Conservation (phyloP, 23 red algal genomes). For the Gracilaria gracilis region DNA sequence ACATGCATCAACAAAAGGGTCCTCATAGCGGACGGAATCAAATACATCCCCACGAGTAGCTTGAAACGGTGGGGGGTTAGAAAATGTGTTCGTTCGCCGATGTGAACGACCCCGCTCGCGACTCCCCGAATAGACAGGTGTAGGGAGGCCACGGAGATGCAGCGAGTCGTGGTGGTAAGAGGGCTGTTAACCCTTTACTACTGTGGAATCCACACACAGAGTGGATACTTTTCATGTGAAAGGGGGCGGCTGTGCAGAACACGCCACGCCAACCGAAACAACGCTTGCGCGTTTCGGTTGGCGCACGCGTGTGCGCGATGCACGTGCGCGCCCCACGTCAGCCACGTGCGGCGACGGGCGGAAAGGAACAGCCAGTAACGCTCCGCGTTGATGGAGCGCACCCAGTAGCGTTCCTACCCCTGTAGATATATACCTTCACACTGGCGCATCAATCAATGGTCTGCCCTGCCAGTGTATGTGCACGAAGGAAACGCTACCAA, state of each 20-base stretch:
- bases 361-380: not conserved
- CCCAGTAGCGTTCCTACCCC: too few species aligned
- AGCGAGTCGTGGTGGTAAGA: not conserved
- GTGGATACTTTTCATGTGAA: too few species aligned
- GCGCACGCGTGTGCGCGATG: not conserved
- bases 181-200: too few species aligned
- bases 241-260: too few species aligned
- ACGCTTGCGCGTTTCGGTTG: not conserved
- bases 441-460: too few species aligned
- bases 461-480: too few species aligned
- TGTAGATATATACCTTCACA: too few species aligned
- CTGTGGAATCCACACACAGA: too few species aligned
- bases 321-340: not conserved
- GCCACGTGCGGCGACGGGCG: too few species aligned
- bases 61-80: not conserved
- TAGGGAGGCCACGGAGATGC: too few species aligned
- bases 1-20: conserved; percentile 22
- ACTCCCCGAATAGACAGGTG: not conserved
- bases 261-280: not conserved
- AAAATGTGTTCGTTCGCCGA: not conserved
- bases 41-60: not conserved
- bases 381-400: too few species aligned
- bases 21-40: not conserved
- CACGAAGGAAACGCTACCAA: too few species aligned
- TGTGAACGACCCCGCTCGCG: not conserved